phyloP scores from a whole-genome alignment of 169 alveolate species.

The Perkinsus olseni region DNA sequence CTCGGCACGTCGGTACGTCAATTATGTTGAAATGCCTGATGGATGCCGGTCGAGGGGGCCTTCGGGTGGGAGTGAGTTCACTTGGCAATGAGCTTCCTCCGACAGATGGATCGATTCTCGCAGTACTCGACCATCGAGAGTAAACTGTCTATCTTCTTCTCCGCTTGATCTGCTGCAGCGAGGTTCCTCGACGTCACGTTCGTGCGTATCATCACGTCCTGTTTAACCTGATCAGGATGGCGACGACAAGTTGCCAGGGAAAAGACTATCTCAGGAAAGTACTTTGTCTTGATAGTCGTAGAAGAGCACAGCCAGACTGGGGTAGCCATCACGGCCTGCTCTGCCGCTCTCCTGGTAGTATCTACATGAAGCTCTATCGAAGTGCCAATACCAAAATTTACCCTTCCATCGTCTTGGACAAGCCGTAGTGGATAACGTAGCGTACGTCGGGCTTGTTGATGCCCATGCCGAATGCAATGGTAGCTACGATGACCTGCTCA shows the following conservation, averaged over 20 bases:
- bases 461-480: slow-evolving; percentile 99
- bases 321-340: slow-evolving; percentile 95
- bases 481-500: slow-evolving; percentile 84
- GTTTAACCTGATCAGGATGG: not conserved
- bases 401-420: slow-evolving; percentile 86
- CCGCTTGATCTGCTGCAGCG: not conserved
- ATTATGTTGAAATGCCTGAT: not conserved
- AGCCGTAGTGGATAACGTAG: slow-evolving; percentile 87
- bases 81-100: slow-evolving; percentile 37
- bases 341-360: slow-evolving; percentile 95
- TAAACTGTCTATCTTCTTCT: not conserved
- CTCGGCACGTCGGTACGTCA: not conserved
- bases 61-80: not conserved
- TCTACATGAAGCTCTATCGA: slow-evolving; percentile 17
- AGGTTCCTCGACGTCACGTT: not conserved
- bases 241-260: not conserved
- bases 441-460: slow-evolving; percentile 94
- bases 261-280: not conserved
- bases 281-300: slow-evolving; percentile 26
- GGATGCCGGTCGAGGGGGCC: too few relatives aligned
- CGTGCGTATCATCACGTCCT: not conserved
- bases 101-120: slow-evolving; percentile 60
- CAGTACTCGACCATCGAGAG: slow-evolving; percentile 59
- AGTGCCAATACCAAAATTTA: not conserved
- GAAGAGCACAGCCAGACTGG: slow-evolving; percentile 55